Percentiles rank a stretch among this genome's conserved stretches.
Conservation (phyloP, 2,329 filamentous ascomycete species). For the Didymella pomorum region DNA sequence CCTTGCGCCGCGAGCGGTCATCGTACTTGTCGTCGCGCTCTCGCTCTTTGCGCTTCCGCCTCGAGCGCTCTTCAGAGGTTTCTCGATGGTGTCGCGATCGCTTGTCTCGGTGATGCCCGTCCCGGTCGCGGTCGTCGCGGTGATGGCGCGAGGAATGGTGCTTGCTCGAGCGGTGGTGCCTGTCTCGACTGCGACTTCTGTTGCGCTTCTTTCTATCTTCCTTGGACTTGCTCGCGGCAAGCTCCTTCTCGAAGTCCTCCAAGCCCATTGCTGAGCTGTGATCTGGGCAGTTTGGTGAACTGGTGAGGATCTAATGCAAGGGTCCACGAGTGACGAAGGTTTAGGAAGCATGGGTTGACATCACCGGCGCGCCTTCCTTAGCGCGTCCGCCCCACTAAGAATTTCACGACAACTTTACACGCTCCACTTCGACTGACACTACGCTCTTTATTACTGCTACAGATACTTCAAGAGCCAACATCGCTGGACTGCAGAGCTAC, state of each 20-base stretch:
- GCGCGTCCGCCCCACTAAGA: slow-evolving; percentile 44
- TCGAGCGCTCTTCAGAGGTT: slow-evolving; percentile 48
- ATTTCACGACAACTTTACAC: slow-evolving; percentile 33
- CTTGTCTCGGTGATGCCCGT: slow-evolving; percentile 66
- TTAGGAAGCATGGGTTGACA: slow-evolving; percentile 30
- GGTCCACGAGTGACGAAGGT: slow-evolving; percentile 5
- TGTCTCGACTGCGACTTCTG: slow-evolving; percentile 53
- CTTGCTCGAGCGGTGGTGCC: slow-evolving; percentile 49
- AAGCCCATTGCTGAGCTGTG: slow-evolving; percentile 60
- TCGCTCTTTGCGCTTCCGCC: slow-evolving; percentile 54
- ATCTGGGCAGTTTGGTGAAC: neutral
- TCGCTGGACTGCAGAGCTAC: neutral
- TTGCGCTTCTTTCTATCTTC: slow-evolving; percentile 58
- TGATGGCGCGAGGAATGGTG: slow-evolving; percentile 54
- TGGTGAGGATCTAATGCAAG: slow-evolving; percentile 62
- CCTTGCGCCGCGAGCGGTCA: slow-evolving; percentile 47
- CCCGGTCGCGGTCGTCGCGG: slow-evolving; percentile 59
- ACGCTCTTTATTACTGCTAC: slow-evolving; percentile 16
- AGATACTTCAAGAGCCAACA: neutral
- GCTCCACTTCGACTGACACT: slow-evolving; percentile 9
- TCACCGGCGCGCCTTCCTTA: slow-evolving; percentile 30
- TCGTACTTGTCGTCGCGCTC: slow-evolving; percentile 51
- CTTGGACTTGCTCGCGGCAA: slow-evolving; percentile 71
- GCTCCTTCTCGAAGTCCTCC: slow-evolving; percentile 79
- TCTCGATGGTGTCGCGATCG: slow-evolving; percentile 65